Evolutionary conservation across 108 stramenopile genomes (phyloP), one percentile per base, ranked within the genome.

Genomic region (Nitzschia putrida): DNA sequence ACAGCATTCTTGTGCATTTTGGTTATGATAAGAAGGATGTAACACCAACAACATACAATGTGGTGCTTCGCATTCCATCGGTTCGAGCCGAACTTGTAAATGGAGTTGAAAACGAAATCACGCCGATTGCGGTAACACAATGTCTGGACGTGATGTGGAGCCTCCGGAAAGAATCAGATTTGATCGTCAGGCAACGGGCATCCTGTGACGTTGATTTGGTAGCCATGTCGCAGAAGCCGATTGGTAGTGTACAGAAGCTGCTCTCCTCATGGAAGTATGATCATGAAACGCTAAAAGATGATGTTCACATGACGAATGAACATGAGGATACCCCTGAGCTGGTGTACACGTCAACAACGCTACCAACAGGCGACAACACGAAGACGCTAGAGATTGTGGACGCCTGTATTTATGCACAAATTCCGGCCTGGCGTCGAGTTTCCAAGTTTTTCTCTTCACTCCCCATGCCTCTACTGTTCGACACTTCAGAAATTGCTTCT

Each of bases 21-120:
- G 85, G 84, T 6, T 92, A 92, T 55, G 91, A 92, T 61, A 85
- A 88, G 51, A 89, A 88, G 68, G 83, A 89, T 77, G 74, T 73
- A 11, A 73, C 85, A 10, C 87, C 88, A 23, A 89, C 87, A 23
- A 92, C 91, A 2, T 92, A 83, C 57, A 66, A 74, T 20, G 34
- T 89, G 8, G 29, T 18, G 7, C 22, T 83, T 47, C 13, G 22
- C 0, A 64, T 80, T 3, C 76, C 79, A 18, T 49, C 47, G 11
- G 18, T 87, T 24, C 68, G 54, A 10, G 47, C 65, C 51, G 55
- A 45, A 12, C 63, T 79, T 26, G 12, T 74, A 39, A 66, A 77
- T n/a, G 18, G 20, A 8, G 54, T 42, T 7, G 56, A 61, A 4
- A 51, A 45, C 3, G 39, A 12, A 5, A n/a, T 29, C 38, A 21